These are phyloP conservation scores for Aureobasidium sp. DNA, from an alignment of 2,329 filamentous ascomycete genomes.

Conservation along the genomic window DNA sequence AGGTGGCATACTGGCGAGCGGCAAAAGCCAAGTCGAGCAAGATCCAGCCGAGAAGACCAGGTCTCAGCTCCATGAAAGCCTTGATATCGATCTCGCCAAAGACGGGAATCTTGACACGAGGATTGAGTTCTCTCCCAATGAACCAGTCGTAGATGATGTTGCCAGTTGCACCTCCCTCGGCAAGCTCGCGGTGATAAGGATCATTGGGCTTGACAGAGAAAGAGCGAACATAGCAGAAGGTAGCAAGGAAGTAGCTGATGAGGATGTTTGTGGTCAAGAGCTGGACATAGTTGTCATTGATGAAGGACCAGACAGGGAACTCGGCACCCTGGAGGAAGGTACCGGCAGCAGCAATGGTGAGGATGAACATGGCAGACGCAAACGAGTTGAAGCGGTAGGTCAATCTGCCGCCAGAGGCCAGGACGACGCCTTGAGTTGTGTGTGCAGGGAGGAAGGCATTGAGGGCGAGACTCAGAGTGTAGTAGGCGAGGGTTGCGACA, in stretches of 20 bases:
- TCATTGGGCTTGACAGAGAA: conserved; percentile 76
- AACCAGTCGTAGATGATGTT: conserved; percentile 94
- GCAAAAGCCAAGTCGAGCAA: conserved; percentile 78
- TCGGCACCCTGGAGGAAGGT: conserved; percentile 71
- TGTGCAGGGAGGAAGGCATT: conserved; percentile 70
- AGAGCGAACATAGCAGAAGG: conserved; percentile 73
- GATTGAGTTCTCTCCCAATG: conserved; percentile 92
- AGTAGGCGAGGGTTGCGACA: conserved; percentile 69
- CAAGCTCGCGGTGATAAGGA: conserved; percentile 65
- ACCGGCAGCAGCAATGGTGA: conserved; percentile 65
- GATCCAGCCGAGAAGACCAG: conserved; percentile 83
- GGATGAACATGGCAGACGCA: conserved; percentile 64
- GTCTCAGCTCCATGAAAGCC: conserved; percentile 81
- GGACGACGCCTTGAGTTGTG: conserved; percentile 61
- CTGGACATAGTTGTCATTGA: conserved; percentile 83
- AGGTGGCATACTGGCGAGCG: conserved; percentile 79
- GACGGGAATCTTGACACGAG: conserved; percentile 68
- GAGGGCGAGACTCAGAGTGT: conserved; percentile 65
- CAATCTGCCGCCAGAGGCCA: conserved; percentile 64
- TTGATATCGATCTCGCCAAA: conserved; percentile 88
- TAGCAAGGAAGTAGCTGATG: conserved; percentile 64
- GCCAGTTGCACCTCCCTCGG: conserved; percentile 71
- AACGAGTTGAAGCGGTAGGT: conserved; percentile 75
- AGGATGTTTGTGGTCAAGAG: conserved; percentile 77
- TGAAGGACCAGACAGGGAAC: conserved; percentile 86